These are phyloP conservation scores for Piloderma croceum DNA, from an alignment of 768 basidiomycete genomes.

Conservation along the genomic window DNA sequence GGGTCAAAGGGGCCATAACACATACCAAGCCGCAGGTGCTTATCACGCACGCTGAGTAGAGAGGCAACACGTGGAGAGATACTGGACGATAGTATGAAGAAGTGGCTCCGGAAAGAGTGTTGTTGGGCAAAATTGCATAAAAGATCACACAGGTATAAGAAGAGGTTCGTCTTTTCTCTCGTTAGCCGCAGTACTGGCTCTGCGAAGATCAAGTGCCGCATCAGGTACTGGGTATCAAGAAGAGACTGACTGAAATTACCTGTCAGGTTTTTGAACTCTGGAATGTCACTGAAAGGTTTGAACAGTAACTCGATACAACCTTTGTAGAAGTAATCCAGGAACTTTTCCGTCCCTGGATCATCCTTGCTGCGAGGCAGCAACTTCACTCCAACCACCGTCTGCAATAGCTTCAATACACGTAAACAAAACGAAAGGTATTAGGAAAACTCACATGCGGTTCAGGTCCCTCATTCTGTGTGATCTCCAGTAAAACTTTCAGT, in stretches of 20 bases:
- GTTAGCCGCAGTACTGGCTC: slow-evolving; percentile 52
- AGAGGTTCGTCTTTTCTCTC: slow-evolving; percentile 76
- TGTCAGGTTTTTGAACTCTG: slow-evolving; percentile 54
- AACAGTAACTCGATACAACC: slow-evolving; percentile 72
- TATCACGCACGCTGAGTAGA: slow-evolving; percentile 77
- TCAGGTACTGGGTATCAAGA: no score
- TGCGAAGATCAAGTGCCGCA: slow-evolving; percentile 23
- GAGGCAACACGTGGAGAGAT: slow-evolving; percentile 70
- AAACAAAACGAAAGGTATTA: slow-evolving; percentile 13
- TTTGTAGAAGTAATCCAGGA: slow-evolving; percentile 93
- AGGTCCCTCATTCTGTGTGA: slow-evolving; percentile 54
- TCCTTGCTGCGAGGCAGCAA: slow-evolving; percentile 62
- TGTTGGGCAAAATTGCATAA: slow-evolving; percentile 83
- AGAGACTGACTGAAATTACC: slow-evolving; percentile 24
- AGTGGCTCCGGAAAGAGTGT: slow-evolving; percentile 89
- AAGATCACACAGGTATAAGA: slow-evolving; percentile 86
- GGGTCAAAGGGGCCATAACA: slow-evolving; percentile 8
- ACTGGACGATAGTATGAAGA: slow-evolving; percentile 78
- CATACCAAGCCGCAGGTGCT: slow-evolving; percentile 88
- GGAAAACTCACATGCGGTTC: slow-evolving; percentile 30
- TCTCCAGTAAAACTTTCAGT: slow-evolving; percentile 75
- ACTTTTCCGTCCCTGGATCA: slow-evolving; percentile 80
- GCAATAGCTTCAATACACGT: slow-evolving; percentile 1
- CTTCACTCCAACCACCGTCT: slow-evolving; percentile 32
- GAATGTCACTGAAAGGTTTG: slow-evolving; percentile 69